Evolutionary conservation across 768 basidiomycete species (phyloP).

Genomic region (Trametes elegans): DNA sequence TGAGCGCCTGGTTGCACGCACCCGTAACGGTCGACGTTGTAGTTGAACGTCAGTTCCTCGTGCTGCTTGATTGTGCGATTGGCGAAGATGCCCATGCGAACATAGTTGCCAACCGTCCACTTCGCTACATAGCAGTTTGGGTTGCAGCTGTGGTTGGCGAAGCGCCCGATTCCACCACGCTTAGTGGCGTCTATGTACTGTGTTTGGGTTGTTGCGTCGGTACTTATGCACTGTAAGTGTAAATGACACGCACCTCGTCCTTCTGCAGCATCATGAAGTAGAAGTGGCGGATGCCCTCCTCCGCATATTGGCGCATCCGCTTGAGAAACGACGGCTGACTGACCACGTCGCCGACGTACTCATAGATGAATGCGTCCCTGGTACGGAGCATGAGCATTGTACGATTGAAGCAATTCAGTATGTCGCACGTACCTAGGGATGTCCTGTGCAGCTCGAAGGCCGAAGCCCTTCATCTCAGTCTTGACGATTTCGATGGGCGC

Average conservation of each 20-base stretch:
- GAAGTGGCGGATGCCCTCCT: conserved; percentile 92
- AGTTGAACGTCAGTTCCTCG: conserved; percentile 97
- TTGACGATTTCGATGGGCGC: conserved; percentile 85
- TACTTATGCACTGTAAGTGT: background rate
- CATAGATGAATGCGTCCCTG: conserved; percentile 93
- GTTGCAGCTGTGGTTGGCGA: conserved; percentile 96
- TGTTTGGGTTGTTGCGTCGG: background rate
- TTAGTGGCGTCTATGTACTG: conserved; percentile 97
- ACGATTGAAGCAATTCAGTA: background rate
- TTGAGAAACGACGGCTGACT: conserved; percentile 83
- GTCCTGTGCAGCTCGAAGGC: conserved; percentile 74
- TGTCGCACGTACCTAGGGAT: conserved; percentile 68
- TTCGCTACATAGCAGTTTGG: conserved; percentile 98
- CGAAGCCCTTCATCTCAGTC: conserved; percentile 96
- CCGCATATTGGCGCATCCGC: conserved; percentile 91
- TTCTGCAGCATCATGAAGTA: conserved; percentile 99
- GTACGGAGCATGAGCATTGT: background rate
- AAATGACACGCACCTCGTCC: conserved; percentile 70
- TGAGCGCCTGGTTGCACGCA: conserved; percentile 35
- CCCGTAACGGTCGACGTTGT: conserved; percentile 99
- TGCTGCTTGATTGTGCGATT: conserved; percentile 70
- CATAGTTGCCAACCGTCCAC: conserved; percentile 87
- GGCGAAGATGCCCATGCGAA: conserved; percentile 99
- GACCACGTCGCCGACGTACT: conserved; percentile 97
- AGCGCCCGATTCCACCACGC: conserved; percentile 92